Base-by-base conservation (phyloP, 2,329 filamentous ascomycete genomes). In the Nothomitra cinnamomea region DNA sequence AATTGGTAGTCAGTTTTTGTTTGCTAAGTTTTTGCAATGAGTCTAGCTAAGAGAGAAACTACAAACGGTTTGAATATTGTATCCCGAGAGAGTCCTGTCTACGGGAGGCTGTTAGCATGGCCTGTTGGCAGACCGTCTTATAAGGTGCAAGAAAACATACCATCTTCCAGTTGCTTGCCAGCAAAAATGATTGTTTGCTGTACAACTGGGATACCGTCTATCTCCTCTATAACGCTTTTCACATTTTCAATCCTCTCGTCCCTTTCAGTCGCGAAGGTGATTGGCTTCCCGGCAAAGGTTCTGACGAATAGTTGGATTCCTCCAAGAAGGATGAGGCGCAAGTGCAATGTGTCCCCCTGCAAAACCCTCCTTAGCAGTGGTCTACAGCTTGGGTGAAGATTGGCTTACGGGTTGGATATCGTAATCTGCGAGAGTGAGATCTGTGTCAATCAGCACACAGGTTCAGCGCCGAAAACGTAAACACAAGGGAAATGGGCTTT, bases 271-370 rank as follows among this genome's bases (percentile, higher is more conserved):
- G 36, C 3, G 2, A 51, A 5, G 5, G 19, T 19, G 2, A 60
- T 45, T 5, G 22, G 41, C 42, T 58, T 58, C 35, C 57, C 56
- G 1, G 51, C 57, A 1, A 60, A 17, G 8, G 56, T 56, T 36
- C 53, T 51, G 13, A 59, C 28, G 22, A 22, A 45, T 17, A 53
- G 19, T 15, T 51, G 35, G 15, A 56, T 52, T 51, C 53, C 49
- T 51, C 56, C 51, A 55, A 45, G 28, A 56, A 55, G 56, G 54
- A 43, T 55, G 55, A 51, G 42, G 32, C 6, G 36, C n/a, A 52
- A 6, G n/a, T 19, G 50, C 17, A 45, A 19, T 10, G 15, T n/a
- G 3, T 52, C 24, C 8, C 17, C 17, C 24, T 28, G 12, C 21
- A 3, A 17, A 50, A 53, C 51, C 10, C 4, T 32, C 10, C 5